phyloP scores from a whole-genome alignment of 1,284 basidiomycete genomes.

The Neolentinus lepideus region DNA sequence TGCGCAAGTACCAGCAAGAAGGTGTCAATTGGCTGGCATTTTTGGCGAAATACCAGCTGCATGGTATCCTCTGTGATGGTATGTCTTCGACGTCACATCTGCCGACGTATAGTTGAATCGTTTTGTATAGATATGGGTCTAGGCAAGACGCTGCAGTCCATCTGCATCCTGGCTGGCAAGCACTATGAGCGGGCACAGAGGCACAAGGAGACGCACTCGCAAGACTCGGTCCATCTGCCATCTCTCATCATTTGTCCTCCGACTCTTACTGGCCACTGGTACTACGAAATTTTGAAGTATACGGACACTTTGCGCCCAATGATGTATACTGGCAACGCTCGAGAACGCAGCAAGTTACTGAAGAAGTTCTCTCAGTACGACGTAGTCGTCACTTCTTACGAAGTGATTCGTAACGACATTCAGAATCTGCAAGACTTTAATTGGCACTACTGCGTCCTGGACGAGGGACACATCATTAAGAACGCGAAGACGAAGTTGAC shows the following conservation, averaged over 20 bases:
- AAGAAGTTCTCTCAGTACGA: slow-evolving; percentile 70
- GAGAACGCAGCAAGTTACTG: slow-evolving; percentile 73
- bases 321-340: slow-evolving; percentile 87
- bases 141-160: slow-evolving; percentile 97
- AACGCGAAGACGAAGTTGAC: slow-evolving; percentile 98
- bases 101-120: slow-evolving; percentile 1
- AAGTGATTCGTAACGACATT: slow-evolving; percentile 95
- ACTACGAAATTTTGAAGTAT: slow-evolving; percentile 95
- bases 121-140: slow-evolving; percentile 85
- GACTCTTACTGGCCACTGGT: slow-evolving; percentile 97
- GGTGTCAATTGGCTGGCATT: slow-evolving; percentile 99
- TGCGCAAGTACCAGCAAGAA: slow-evolving; percentile 97
- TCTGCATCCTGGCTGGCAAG: slow-evolving; percentile 94
- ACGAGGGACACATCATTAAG: slow-evolving; percentile 99
- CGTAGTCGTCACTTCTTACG: slow-evolving; percentile 94
- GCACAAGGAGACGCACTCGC: slow-evolving; percentile 60
- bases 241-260: slow-evolving; percentile 97
- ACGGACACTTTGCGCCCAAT: slow-evolving; percentile 80
- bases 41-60: slow-evolving; percentile 93
- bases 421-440: slow-evolving; percentile 64
- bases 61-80: slow-evolving; percentile 98
- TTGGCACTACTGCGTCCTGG: slow-evolving; percentile 97
- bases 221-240: slow-evolving; percentile 83
- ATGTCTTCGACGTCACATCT: slow-evolving; percentile 18
- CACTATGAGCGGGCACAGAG: slow-evolving; percentile 81